Conservation (phyloP, 2,329 filamentous ascomycete species). For the Aphanocladium album region DNA sequence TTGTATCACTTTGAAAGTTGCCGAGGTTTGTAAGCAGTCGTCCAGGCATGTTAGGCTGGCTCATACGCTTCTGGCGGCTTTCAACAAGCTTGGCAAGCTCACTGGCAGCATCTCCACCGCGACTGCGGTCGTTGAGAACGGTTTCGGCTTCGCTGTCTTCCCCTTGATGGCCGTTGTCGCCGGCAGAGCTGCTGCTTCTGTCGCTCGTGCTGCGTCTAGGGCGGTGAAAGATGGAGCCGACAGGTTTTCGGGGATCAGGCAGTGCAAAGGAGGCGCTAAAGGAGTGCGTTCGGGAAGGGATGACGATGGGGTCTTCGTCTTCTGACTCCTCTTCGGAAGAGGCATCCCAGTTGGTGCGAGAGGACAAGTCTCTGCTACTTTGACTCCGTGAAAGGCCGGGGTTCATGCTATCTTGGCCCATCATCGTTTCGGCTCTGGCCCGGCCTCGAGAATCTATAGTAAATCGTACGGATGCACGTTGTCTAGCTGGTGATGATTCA, state of each 20-base stretch:
- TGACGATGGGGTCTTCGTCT: slow-evolving; percentile 61
- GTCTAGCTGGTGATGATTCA: slow-evolving; percentile 41
- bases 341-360: slow-evolving; percentile 37
- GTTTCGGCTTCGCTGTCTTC: slow-evolving; percentile 57
- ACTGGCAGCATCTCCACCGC: slow-evolving; percentile 52
- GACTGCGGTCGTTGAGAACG: slow-evolving; percentile 43
- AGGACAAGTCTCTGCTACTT: slow-evolving; percentile 25
- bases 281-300: slow-evolving; percentile 52
- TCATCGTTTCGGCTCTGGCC: slow-evolving; percentile 48
- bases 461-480: slow-evolving; percentile 55
- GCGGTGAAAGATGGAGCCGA: slow-evolving; percentile 43
- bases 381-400: slow-evolving; percentile 24
- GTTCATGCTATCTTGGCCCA: slow-evolving; percentile 26
- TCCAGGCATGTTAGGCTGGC: slow-evolving; percentile 30
- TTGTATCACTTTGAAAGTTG: slow-evolving; percentile 31
- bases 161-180: slow-evolving; percentile 32
- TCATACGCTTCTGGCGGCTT: slow-evolving; percentile 40
- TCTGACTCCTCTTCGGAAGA: slow-evolving; percentile 50
- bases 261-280: slow-evolving; percentile 53
- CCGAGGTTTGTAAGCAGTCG: slow-evolving; percentile 31
- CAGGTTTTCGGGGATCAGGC: slow-evolving; percentile 47
- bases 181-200: slow-evolving; percentile 38
- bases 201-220: slow-evolving; percentile 46
- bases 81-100: slow-evolving; percentile 56
- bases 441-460: slow-evolving; percentile 59